Evolutionary conservation across 352 stramenopile genomes (phyloP), one percentile per base, ranked within the genome.

Genomic region (Globisporangium spinosum): DNA sequence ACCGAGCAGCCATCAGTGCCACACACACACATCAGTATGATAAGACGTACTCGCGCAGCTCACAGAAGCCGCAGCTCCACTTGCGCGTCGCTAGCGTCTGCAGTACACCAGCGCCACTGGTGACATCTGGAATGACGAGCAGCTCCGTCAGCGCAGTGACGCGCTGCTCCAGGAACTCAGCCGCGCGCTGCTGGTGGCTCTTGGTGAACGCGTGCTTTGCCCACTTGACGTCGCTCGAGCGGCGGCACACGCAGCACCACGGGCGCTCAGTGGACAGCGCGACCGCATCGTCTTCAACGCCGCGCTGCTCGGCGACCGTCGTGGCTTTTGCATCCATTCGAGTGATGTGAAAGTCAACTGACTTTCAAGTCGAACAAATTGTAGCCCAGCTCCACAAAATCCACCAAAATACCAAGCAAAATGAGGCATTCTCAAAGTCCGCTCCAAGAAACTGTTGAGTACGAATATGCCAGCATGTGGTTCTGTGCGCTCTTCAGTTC

Each of bases 131-230:
- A n/a, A 53, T 13, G 49, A 13, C 63, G 12, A 67, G 35, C 22
- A 60, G 27, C 9, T 63, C 61, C 43, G 71, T 57, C 5, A 90
- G 72, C 12, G 67, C 62, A 5, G 51, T 57, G 20, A 65, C 58
- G 10, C 82, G 74, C 34, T 54, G 49, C 10, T 67, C 54, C 23
- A 93, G 71, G 55, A 88, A 89, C 38, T 78, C 67, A 1, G 59
- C 64, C 1, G 79, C 79, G 0, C 69, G 69, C 29, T 73, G 69
- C 56, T 91, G 82, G 70, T 93, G 85, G 20, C 51, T 63, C n/a
- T 71, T 77, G 15, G 77, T 81, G 72, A 87, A 93, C 22, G 88
- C 75, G 68, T 93, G 85, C 66, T 87, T 88, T 57, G 69, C 74
- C 82, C 83, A 93, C 71, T 87, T 87, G 38, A 77, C 59, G 35